These are phyloP conservation scores for Magnusiomyces tetraspermus DNA, from an alignment of 1,139 yeast genomes.

Conservation along the genomic window DNA sequence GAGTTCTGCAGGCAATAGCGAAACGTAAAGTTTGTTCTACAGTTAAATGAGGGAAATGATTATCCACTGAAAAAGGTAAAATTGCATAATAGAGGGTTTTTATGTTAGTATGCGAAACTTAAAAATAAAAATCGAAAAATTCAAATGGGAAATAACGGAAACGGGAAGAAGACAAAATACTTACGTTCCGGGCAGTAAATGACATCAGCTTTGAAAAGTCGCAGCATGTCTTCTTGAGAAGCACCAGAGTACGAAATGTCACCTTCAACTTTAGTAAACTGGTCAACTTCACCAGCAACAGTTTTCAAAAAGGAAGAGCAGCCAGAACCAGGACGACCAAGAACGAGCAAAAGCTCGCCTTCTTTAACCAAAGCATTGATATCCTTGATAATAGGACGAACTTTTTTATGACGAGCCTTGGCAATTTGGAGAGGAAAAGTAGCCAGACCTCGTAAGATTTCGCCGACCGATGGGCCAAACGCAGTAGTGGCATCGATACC, in stretches of 20 bases:
- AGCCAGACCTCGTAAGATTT: slow-evolving; percentile 32
- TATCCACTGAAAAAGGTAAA: slow-evolving; percentile 31
- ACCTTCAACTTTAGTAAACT: slow-evolving; percentile 32
- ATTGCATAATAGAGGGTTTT: not conserved
- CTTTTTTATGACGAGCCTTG: slow-evolving; percentile 13
- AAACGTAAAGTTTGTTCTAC: slow-evolving; percentile 52
- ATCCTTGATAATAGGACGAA: slow-evolving; percentile 11
- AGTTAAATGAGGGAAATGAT: slow-evolving; percentile 51
- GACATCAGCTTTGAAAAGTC: slow-evolving; percentile 40
- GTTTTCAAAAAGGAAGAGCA: slow-evolving; percentile 50
- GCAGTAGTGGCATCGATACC: slow-evolving; percentile 48
- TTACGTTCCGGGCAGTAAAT: slow-evolving; percentile 45
- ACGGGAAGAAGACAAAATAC: slow-evolving; percentile 46
- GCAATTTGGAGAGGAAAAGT: slow-evolving; percentile 26
- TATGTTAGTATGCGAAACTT: not conserved
- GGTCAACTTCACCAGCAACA: slow-evolving; percentile 41
- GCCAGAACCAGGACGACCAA: slow-evolving; percentile 59
- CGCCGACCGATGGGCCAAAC: slow-evolving; percentile 42
- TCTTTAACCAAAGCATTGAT: slow-evolving; percentile 22
- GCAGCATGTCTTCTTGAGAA: slow-evolving; percentile 39
- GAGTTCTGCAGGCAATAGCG: slow-evolving; percentile 50
- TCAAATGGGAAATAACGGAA: not conserved
- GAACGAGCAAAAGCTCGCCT: slow-evolving; percentile 49
- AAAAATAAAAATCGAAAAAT: not conserved
- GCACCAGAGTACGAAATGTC: slow-evolving; percentile 45